A percentile compares a stretch with the other conserved stretches of the same genome.
Evolutionary conservation across 1,284 basidiomycete species (phyloP).

Genomic region (Exobasidium rhododendri): DNA sequence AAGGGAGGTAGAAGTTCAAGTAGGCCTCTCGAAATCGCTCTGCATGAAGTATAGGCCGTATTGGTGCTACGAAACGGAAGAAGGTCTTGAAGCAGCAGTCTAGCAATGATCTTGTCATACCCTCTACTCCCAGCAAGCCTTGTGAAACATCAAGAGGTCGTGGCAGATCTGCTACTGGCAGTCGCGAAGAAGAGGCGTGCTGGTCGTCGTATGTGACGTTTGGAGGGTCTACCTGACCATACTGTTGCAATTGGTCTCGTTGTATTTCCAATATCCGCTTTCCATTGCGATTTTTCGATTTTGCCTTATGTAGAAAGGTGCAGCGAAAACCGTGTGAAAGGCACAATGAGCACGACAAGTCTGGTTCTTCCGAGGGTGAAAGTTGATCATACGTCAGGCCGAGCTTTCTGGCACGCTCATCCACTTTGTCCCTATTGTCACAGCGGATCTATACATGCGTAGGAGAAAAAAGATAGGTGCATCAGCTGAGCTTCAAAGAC

Average conservation of each 20-base stretch:
- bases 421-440: constrained; percentile 1
- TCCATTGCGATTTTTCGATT: neutral
- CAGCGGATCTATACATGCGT: neutral
- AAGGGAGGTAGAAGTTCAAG: neutral
- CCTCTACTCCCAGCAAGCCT: constrained; percentile 1
- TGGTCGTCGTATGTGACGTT: neutral
- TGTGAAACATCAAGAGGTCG: neutral
- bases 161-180: neutral
- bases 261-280: constrained; percentile 4
- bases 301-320: neutral
- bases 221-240: neutral
- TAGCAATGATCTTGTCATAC: constrained; percentile 4
- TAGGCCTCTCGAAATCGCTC: constrained; percentile 1
- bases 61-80: constrained; percentile 9
- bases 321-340: neutral
- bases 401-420: neutral
- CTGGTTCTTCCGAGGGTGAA: neutral
- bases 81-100: neutral
- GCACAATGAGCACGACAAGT: neutral
- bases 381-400: neutral
- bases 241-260: neutral
- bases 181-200: too few relatives aligned
- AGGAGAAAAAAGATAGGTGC: neutral
- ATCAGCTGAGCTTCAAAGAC: neutral
- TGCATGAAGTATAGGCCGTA: neutral